A percentile compares a stretch with the other conserved stretches of the same genome.
phyloP scores from a whole-genome alignment of 495 filamentous ascomycete genomes.

The Podospora fimiseda region DNA sequence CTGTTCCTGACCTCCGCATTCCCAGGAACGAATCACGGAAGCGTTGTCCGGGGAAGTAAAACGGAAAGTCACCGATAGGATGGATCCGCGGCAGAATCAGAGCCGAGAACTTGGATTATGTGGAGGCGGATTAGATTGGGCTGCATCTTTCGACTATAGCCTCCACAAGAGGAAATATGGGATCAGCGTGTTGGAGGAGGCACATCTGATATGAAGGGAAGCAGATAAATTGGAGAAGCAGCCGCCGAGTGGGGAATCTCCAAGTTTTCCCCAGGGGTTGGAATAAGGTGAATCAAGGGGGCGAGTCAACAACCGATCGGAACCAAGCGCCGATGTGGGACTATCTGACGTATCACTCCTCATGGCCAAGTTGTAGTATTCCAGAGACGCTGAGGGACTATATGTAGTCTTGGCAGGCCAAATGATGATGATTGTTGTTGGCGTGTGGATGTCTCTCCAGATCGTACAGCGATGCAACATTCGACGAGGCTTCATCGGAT shows the following conservation, averaged over 20 bases:
- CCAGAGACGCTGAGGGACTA: no score
- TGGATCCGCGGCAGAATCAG: constrained; percentile 25
- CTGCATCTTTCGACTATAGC: constrained; percentile 25
- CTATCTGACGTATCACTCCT: no score
- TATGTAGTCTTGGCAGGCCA: no score
- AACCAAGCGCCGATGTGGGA: constrained; percentile 12
- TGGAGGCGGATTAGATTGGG: constrained; percentile 23
- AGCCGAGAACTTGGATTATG: constrained; percentile 13
- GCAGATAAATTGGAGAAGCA: constrained; percentile 22
- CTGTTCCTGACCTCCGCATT: constrained; percentile 19
- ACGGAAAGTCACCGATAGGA: constrained; percentile 27
- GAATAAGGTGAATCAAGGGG: constrained; percentile 6
- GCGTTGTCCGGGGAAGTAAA: constrained; percentile 19
- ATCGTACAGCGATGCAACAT: constrained; percentile 6
- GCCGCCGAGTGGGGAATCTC: constrained; percentile 14
- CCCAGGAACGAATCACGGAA: constrained; percentile 22
- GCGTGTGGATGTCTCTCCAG: background rate
- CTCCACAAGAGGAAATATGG: constrained; percentile 20
- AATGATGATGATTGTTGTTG: background rate
- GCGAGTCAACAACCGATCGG: constrained; percentile 3
- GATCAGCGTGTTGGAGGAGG: constrained; percentile 21
- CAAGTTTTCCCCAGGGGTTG: constrained; percentile 13
- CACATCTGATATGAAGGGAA: constrained; percentile 21
- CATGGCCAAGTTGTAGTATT: background rate
- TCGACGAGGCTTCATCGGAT: no score